phyloP scores from a whole-genome alignment of 148 eudicot genomes.

The Dysphania ambrosioides region DNA sequence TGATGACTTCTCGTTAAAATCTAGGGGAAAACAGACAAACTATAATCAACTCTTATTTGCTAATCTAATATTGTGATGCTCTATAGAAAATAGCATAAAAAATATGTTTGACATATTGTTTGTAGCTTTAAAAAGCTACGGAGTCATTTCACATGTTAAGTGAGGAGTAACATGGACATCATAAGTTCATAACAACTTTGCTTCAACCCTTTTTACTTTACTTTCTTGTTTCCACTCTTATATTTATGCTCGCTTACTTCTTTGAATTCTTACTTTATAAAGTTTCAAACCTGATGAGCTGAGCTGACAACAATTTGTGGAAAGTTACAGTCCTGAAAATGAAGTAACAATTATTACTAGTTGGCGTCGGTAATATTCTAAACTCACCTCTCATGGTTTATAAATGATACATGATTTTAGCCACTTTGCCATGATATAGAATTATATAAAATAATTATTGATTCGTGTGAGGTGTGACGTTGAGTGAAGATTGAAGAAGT shows the following conservation, averaged over 20 bases:
- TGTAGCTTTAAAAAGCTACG: too few species aligned
- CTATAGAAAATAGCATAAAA: too few species aligned
- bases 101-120: too few species aligned
- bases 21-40: too few species aligned
- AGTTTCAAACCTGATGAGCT: background rate
- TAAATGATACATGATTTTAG: background rate
- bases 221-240: background rate
- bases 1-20: too few species aligned
- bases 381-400: too few species aligned
- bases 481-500: background rate
- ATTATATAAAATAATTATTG: too few species aligned
- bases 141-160: background rate
- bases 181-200: slow-evolving; percentile 13
- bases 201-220: background rate
- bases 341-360: background rate
- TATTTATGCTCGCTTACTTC: background rate
- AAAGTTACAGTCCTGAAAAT: slow-evolving; percentile 7
- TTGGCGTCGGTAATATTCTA: too few species aligned
- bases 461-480: too few species aligned
- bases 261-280: background rate
- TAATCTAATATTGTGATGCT: too few species aligned
- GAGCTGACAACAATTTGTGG: slow-evolving; percentile 4
- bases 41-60: too few species aligned
- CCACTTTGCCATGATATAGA: too few species aligned
- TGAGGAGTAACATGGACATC: slow-evolving; percentile 10